A percentile compares a stretch with the other conserved stretches of the same genome.
phyloP scores from a whole-genome alignment of 2,329 filamentous ascomycete species.

The Colletotrichum euphorbiae region DNA sequence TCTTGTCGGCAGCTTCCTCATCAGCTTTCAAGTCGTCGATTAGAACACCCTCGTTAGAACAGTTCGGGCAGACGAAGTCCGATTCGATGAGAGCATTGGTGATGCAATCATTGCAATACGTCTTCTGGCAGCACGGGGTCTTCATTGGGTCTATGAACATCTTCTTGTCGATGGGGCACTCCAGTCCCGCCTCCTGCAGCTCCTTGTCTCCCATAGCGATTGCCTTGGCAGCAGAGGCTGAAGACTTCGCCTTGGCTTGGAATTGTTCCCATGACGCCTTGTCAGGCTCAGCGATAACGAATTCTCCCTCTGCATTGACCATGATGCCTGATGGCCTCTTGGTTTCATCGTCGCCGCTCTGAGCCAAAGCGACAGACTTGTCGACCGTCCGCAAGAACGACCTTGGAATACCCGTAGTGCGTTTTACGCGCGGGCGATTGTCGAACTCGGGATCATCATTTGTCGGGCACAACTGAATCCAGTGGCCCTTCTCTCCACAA shows the following conservation, averaged over 20 bases:
- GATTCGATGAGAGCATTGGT: slow-evolving; percentile 98
- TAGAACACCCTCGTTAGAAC: slow-evolving; percentile 89
- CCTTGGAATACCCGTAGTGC: slow-evolving; percentile 95
- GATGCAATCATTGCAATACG: slow-evolving; percentile 99
- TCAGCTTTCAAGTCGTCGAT: slow-evolving; percentile 91
- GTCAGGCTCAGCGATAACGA: slow-evolving; percentile 95
- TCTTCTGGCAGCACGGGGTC: slow-evolving; percentile 97
- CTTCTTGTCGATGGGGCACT: slow-evolving; percentile 96
- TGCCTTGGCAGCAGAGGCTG: slow-evolving; percentile 84
- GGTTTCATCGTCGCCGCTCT: slow-evolving; percentile 80
- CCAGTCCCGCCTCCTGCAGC: slow-evolving; percentile 86
- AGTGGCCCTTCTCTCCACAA: slow-evolving; percentile 97
- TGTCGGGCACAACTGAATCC: slow-evolving; percentile 98
- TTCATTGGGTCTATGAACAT: slow-evolving; percentile 99
- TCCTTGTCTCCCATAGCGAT: slow-evolving; percentile 84
- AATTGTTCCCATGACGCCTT: slow-evolving; percentile 97
- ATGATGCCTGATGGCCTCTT: slow-evolving; percentile 91
- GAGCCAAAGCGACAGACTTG: slow-evolving; percentile 81
- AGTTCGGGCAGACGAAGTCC: slow-evolving; percentile 95
- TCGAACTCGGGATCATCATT: slow-evolving; percentile 98
- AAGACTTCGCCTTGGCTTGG: slow-evolving; percentile 91
- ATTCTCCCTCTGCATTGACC: slow-evolving; percentile 97
- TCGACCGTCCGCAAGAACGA: slow-evolving; percentile 97
- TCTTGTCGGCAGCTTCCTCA: slow-evolving; percentile 80
- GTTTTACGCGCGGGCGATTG: slow-evolving; percentile 91